Evolutionary conservation across 768 basidiomycete species (phyloP).

Genomic region (Lyophyllum decastes): DNA sequence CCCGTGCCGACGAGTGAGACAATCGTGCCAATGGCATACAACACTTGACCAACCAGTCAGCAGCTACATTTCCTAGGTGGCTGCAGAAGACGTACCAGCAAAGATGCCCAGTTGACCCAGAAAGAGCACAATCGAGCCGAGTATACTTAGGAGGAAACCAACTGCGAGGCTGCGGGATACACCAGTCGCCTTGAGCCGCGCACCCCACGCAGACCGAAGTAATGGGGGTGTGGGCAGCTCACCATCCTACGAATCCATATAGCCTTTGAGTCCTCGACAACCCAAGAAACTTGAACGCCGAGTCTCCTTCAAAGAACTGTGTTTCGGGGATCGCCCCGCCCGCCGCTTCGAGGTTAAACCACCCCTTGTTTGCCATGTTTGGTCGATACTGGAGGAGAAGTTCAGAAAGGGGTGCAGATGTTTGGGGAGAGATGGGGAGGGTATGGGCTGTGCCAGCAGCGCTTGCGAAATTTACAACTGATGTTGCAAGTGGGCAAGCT

Average conservation of each 20-base stretch:
- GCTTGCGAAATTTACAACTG: constrained; percentile 1
- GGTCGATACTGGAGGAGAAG: neutral
- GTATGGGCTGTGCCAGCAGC: constrained; percentile 37
- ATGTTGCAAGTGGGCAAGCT: neutral
- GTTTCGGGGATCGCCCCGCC: constrained; percentile 67
- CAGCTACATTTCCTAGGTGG: neutral
- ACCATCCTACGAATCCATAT: constrained; percentile 89
- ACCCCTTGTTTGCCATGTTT: constrained; percentile 67
- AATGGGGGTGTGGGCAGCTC: constrained; percentile 25
- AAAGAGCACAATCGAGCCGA: constrained; percentile 80
- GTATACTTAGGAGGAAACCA: constrained; percentile 79
- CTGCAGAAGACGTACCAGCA: constrained; percentile 55
- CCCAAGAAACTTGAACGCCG: constrained; percentile 80
- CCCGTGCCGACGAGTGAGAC: constrained; percentile 86
- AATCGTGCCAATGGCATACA: constrained; percentile 82
- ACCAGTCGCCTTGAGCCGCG: neutral
- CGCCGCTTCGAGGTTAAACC: constrained; percentile 83
- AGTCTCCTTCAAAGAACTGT: constrained; percentile 86
- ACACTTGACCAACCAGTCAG: constrained; percentile 44
- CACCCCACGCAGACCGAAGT: neutral
- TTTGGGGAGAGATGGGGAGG: constrained; percentile 7
- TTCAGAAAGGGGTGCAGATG: neutral
- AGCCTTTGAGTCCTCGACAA: constrained; percentile 79
- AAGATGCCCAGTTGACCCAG: constrained; percentile 69
- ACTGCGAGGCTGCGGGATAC: constrained; percentile 52